Evolutionary conservation across 2,329 filamentous ascomycete genomes (phyloP), one percentile per base, ranked within the genome.

Genomic region (Clonostachys rosea): DNA sequence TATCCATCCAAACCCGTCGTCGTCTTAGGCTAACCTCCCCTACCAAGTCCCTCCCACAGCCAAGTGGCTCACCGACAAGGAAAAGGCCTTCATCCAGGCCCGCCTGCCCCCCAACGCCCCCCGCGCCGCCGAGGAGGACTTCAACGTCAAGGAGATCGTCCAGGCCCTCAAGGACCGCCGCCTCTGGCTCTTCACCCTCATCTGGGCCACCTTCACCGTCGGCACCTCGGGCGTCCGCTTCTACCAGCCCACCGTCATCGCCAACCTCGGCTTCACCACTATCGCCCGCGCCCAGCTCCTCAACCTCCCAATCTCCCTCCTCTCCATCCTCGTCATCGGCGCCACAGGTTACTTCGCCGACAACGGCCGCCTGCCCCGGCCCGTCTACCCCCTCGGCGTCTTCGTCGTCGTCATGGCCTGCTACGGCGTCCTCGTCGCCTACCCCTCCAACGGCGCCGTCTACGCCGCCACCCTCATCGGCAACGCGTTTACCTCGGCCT

Each of bases 11-110:
- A 33, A 34, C n/a, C 8, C 24, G 24, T 30, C 9, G 8, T 9
- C 18, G 18, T 30, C 24, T 64, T 0, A 73, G 66, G 20, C 61
- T 68, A 17, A 70, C 18, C 24, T 46, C 24, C 70, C 70, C 43
- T 59, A 67, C 34, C 60, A 69, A 58, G 69, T 74, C 45, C 70
- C 71, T 0, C 55, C 62, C 5, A 65, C 60, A 37, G 73, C 74
- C 8, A 63, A 59, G 42, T 76, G 72, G 72, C 58, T 76, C 34
- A 68, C 63, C 0, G 63, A 69, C 5, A 67, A 56, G 40, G 74
- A 77, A 43, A 73, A 74, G 50, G 66, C 64, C 6, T 77, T 76
- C 51, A 63, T 76, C 16, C 69, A 76, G 55, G 70, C 69, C 13
- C 64, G 72, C 14, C 63, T 75, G 1, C 70, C 71, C 3, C 49